phyloP scores from a whole-genome alignment of 345 rosid species.

The Passiflora organensis region DNA sequence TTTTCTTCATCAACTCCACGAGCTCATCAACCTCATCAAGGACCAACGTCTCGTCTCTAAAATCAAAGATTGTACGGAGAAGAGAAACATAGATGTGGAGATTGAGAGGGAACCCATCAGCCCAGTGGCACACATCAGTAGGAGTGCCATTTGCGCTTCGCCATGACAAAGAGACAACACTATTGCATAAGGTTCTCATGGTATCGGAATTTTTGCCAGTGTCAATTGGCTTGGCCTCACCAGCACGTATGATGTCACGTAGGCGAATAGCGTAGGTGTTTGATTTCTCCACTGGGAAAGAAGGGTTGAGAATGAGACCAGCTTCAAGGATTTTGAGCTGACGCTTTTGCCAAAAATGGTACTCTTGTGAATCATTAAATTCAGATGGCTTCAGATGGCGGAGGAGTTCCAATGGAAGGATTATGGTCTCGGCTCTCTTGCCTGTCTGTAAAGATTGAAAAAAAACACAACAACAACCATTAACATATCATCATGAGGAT shows the following conservation, averaged over 20 bases:
- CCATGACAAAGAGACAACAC: constrained; percentile 70
- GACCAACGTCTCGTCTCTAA: constrained; percentile 70
- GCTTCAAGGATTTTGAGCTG: constrained; percentile 73
- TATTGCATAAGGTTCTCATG: constrained; percentile 58
- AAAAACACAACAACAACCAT: neutral
- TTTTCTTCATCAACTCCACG: constrained; percentile 77
- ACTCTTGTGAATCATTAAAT: constrained; percentile 60
- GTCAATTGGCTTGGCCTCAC: constrained; percentile 50
- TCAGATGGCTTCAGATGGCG: constrained; percentile 79
- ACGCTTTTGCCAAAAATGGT: constrained; percentile 76
- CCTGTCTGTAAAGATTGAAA: constrained; percentile 58
- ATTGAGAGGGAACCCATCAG: constrained; percentile 85
- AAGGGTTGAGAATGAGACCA: constrained; percentile 75
- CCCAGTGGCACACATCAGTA: constrained; percentile 83
- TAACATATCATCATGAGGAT: too few species aligned
- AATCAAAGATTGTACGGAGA: constrained; percentile 66
- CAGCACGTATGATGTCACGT: constrained; percentile 47
- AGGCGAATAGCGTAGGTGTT: constrained; percentile 49
- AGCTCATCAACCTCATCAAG: constrained; percentile 92
- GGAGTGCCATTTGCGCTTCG: constrained; percentile 54
- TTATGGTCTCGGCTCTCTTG: constrained; percentile 74
- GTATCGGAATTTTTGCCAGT: constrained; percentile 65
- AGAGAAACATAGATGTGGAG: constrained; percentile 56
- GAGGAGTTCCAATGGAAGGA: constrained; percentile 82
- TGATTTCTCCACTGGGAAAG: constrained; percentile 59